These are phyloP conservation scores for Nitzschia palea DNA, from an alignment of 108 stramenopile genomes.

Conservation along the genomic window DNA sequence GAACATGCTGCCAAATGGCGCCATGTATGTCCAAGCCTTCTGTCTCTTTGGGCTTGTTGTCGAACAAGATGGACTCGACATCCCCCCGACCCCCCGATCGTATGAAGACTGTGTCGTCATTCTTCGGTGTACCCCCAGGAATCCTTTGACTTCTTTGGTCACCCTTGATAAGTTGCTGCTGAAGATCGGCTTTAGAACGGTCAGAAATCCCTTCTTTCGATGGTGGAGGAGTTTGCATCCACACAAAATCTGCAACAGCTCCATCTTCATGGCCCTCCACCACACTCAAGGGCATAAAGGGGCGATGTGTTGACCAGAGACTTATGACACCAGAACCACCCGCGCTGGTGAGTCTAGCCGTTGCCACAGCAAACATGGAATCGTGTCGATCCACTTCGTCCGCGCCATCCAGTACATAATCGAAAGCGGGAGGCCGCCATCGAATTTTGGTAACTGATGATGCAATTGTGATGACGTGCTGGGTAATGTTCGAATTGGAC, in stretches of 20 bases:
- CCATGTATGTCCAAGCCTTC: neutral
- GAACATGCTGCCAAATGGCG: slow-evolving; percentile 71
- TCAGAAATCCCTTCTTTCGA: neutral
- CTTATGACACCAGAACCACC: slow-evolving; percentile 68
- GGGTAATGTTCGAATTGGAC: neutral
- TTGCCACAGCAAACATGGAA: slow-evolving; percentile 84
- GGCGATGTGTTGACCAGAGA: slow-evolving; percentile 71
- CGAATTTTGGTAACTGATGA: slow-evolving; percentile 69
- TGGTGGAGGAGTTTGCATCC: slow-evolving; percentile 51
- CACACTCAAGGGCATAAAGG: slow-evolving; percentile 76
- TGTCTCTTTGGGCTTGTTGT: slow-evolving; percentile 12
- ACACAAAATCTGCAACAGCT: slow-evolving; percentile 73
- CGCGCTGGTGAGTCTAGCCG: slow-evolving; percentile 70
- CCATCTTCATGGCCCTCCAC: slow-evolving; percentile 78
- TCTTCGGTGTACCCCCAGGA: neutral
- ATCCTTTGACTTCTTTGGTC: neutral
- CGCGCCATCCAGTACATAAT: neutral
- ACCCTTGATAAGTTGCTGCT: neutral
- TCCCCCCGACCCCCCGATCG: slow-evolving; percentile 22
- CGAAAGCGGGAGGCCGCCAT: slow-evolving; percentile 67
- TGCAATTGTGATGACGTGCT: slow-evolving; percentile 56
- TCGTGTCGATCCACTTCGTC: slow-evolving; percentile 53
- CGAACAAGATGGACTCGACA: slow-evolving; percentile 11
- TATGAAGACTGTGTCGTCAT: neutral
- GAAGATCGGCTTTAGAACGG: neutral